Percentiles rank a stretch among this genome's conserved stretches.
Evolutionary conservation across 2,329 filamentous ascomycete genomes (phyloP).

Genomic region (Pseudocercospora fijiensis): DNA sequence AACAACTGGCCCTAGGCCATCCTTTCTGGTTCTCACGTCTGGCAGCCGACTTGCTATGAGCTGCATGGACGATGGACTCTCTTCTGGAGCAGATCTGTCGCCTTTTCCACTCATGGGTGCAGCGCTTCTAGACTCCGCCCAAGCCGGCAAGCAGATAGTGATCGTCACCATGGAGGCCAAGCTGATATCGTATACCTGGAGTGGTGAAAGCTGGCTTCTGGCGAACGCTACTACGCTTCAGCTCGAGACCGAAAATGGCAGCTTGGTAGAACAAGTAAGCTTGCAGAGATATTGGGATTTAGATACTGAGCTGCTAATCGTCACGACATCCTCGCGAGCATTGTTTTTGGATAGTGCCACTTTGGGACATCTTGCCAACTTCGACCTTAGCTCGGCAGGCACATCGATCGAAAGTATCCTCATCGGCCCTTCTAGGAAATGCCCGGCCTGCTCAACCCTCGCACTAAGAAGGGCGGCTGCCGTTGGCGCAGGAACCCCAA

Average conservation of each 20-base stretch:
- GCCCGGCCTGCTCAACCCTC: conserved; percentile 53
- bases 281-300: conserved; percentile 27
- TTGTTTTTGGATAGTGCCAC: conserved; percentile 28
- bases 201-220: conserved; percentile 19
- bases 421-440: conserved; percentile 42
- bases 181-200: conserved; percentile 25
- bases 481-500: conserved; percentile 51
- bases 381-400: conserved; percentile 19
- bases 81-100: conserved; percentile 22
- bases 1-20: conserved; percentile 35
- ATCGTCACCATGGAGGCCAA: conserved; percentile 30
- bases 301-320: conserved; percentile 28
- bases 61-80: conserved; percentile 46
- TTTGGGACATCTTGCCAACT: conserved; percentile 19
- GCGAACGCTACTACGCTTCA: conserved; percentile 15
- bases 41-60: conserved; percentile 65
- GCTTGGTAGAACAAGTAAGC: conserved; percentile 23
- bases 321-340: conserved; percentile 18
- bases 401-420: conserved; percentile 18
- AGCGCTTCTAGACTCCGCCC: conserved; percentile 20
- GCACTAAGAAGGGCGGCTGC: conserved; percentile 64
- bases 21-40: conserved; percentile 61
- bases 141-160: conserved; percentile 22
- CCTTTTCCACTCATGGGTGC: conserved; percentile 32
- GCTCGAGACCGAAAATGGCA: conserved; percentile 18